A percentile compares a stretch with the other conserved stretches of the same genome.
These are phyloP conservation scores for Diaporthe vaccinii DNA, from an alignment of 2,329 filamentous ascomycete genomes.

Conservation along the genomic window DNA sequence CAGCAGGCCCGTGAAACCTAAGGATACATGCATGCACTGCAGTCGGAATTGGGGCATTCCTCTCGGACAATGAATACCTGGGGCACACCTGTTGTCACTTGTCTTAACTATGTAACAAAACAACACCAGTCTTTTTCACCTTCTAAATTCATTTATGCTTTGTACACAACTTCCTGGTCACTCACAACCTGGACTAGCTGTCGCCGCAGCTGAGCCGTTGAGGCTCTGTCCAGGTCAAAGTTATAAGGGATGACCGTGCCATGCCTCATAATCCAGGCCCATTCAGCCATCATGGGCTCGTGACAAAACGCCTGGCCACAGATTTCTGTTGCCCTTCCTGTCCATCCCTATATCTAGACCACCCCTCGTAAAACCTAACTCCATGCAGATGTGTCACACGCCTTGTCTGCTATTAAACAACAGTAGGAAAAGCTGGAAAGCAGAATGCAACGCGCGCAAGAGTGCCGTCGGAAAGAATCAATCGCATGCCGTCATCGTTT, in stretches of 20 bases:
- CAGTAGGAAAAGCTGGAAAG: constrained; percentile 28
- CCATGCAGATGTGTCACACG: constrained; percentile 34
- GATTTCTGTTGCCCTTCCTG: not conserved
- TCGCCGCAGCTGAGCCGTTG: constrained; percentile 14
- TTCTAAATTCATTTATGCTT: constrained; percentile 42
- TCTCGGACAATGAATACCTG: not conserved
- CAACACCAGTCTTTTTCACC: constrained; percentile 26
- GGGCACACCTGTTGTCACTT: not conserved
- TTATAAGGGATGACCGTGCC: constrained; percentile 17
- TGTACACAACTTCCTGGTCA: constrained; percentile 38
- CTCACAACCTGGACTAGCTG: constrained; percentile 10
- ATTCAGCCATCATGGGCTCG: constrained; percentile 5
- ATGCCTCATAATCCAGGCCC: constrained; percentile 24
- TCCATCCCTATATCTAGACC: constrained; percentile 31
- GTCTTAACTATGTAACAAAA: constrained; percentile 5
- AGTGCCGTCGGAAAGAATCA: constrained; percentile 22
- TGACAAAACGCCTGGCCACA: constrained; percentile 24
- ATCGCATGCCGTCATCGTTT: constrained; percentile 35
- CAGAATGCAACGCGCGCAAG: constrained; percentile 36
- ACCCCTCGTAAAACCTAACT: constrained; percentile 30
- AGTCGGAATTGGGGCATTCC: not conserved
- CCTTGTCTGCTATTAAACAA: constrained; percentile 33
- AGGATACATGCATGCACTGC: not conserved
- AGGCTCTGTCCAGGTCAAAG: not conserved
- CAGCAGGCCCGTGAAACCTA: not conserved